Percentiles rank a stretch among this genome's conserved stretches.
Conservation (phyloP, 192 early-diverging fungal genomes). For the Backusella mclennaniae region DNA sequence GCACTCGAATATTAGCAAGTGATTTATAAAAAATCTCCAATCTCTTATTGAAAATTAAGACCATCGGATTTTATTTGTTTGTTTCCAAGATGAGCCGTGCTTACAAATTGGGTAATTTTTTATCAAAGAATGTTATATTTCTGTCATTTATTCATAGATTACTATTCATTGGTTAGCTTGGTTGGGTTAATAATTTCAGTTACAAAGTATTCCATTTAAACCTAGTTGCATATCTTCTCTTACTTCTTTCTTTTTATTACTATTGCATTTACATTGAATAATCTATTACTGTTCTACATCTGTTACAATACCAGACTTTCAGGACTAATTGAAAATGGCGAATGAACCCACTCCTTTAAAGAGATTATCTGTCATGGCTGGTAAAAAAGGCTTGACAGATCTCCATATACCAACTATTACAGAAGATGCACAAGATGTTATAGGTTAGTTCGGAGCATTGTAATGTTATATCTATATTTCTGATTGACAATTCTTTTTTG, state of each 20-base stretch:
- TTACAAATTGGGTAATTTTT: not conserved
- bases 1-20: not conserved
- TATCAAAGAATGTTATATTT: slow-evolving; percentile 2
- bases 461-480: not conserved
- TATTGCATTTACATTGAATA: not conserved
- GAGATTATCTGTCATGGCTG: slow-evolving; percentile 37
- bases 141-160: not conserved
- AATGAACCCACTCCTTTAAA: slow-evolving; percentile 28
- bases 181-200: slow-evolving; percentile 1
- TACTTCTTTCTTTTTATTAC: slow-evolving; percentile 2
- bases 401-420: slow-evolving; percentile 46
- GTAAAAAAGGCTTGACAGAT: slow-evolving; percentile 37
- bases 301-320: not conserved
- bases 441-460: slow-evolving; percentile 29
- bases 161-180: not conserved
- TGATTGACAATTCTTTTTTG: not conserved
- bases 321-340: slow-evolving; percentile 19
- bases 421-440: slow-evolving; percentile 42
- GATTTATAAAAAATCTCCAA: not conserved
- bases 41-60: not conserved
- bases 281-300: not conserved
- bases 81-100: not conserved
- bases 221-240: not conserved
- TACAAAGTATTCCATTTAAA: slow-evolving; percentile 9
- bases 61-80: slow-evolving; percentile 4